Base-by-base conservation (phyloP, 129 eudicot genomes). In the Centaurea solstitialis region DNA sequence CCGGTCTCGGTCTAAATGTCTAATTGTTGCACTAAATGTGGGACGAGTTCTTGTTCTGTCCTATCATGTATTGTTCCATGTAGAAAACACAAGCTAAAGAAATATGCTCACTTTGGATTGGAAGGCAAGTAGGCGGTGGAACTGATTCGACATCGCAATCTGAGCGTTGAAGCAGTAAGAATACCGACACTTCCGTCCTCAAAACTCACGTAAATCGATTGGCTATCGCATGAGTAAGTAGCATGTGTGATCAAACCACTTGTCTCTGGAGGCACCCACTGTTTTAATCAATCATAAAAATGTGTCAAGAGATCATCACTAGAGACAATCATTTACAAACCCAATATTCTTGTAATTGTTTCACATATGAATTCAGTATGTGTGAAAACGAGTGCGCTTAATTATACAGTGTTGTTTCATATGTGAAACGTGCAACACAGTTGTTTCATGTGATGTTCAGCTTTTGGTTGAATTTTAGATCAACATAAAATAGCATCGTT, bases 241-340 rank as follows among this genome's bases (percentile, higher is more conserved):
- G 97, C 98, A 74, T 91, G 92, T 61, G 98, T 93, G 78, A 93
- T 93, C 68, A 90, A 88, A n/a, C 97, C 94, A 81, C 87, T 91
- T 77, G 88, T 83, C 87, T 93, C 95, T 70, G 85, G 96, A 38
- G 98, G 97, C 61, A 87, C 90, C 98, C 98, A 93, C 97, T 93
- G 77, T 79, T 41, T 57, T 65, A 26, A 15, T 0, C 18, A 70
- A 78, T 57, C 73, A 38, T 4, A 26, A 17, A 68, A 45, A 6
- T 0, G 20, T 15, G 20, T 47, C 18, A 74, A 13, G 76, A 12
- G 9, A 20, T 33, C 13, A 33, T 30, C 4, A 17, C 24, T 38
- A 37, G 12, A 11, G 1, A 2, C n/a, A 50, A 50, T 50, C 62
- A 50, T 50, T 15, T 50, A 50, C 62, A 17, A 57, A 57, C 65